Conservation (phyloP, 306 rosid genomes). For the Lablab purpureus region DNA sequence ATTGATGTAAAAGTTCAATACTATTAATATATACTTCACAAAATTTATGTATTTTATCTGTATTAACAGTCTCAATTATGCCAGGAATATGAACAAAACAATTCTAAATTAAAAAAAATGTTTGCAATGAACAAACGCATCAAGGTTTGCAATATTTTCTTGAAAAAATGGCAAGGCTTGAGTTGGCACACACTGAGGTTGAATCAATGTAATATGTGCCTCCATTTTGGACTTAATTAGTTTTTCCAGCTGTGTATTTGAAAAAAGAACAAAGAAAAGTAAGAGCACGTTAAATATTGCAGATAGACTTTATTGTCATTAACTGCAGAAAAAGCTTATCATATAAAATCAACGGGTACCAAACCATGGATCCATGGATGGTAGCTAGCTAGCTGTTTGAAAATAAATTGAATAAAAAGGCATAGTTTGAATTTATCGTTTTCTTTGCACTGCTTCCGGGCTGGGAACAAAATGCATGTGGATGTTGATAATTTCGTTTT, state of each 20-base stretch:
- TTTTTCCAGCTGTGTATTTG: constrained; percentile 46
- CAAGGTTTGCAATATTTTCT: too few relatives aligned
- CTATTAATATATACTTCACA: too few relatives aligned
- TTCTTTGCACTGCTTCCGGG: constrained; percentile 62
- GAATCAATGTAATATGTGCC: background rate
- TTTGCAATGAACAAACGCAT: background rate
- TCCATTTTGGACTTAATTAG: constrained; percentile 13
- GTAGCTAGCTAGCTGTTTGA: constrained; percentile 33
- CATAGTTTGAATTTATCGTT: constrained; percentile 41
- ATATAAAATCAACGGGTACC: constrained; percentile 34
- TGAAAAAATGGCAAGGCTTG: background rate
- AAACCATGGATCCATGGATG: background rate
- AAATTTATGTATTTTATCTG: too few relatives aligned
- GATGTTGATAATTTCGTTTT: constrained; percentile 46
- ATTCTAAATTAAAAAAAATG: background rate
- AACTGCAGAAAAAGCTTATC: constrained; percentile 38
- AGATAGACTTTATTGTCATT: constrained; percentile 46
- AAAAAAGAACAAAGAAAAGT: constrained; percentile 38
- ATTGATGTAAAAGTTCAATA: too few relatives aligned
- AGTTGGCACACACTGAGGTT: background rate
- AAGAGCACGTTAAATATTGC: constrained; percentile 36
- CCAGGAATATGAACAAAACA: background rate
- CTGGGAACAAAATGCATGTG: constrained; percentile 67
- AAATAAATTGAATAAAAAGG: constrained; percentile 38
- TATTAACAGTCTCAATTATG: background rate